A percentile compares a stretch with the other conserved stretches of the same genome.
phyloP scores from a whole-genome alignment of 345 rosid species.

The Adansonia digitata region DNA sequence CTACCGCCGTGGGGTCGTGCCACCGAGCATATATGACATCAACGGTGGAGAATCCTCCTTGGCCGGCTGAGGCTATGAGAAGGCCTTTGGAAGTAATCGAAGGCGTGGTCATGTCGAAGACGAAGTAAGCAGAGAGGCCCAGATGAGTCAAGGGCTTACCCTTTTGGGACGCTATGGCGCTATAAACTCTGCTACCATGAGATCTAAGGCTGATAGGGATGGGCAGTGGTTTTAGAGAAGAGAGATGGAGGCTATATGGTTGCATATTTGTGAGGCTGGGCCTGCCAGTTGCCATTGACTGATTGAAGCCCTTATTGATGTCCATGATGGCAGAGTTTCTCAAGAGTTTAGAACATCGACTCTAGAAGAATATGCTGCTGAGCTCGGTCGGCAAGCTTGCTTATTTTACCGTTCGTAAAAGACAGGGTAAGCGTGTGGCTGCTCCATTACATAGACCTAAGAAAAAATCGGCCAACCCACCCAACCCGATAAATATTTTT shows the following conservation, averaged over 20 bases:
- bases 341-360: no score
- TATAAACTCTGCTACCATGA: conserved; percentile 46
- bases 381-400: no score
- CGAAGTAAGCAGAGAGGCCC: conserved; percentile 66
- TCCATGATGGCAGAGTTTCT: neutral
- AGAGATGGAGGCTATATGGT: conserved; percentile 52
- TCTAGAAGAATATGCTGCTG: no score
- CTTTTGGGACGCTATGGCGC: conserved; percentile 36
- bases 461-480: no score
- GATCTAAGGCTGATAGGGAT: conserved; percentile 41
- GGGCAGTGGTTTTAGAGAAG: conserved; percentile 46
- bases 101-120: conserved; percentile 79
- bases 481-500: no score
- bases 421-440: neutral
- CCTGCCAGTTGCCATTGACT: conserved; percentile 19
- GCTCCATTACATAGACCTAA: no score
- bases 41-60: conserved; percentile 77
- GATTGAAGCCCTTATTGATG: neutral
- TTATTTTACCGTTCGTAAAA: no score
- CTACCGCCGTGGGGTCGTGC: conserved; percentile 55
- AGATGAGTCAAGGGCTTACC: conserved; percentile 49
- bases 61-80: conserved; percentile 72
- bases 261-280: conserved; percentile 55
- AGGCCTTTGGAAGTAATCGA: conserved; percentile 58
- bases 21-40: conserved; percentile 60